Evolutionary conservation across 371 early-diverging fungal genomes (phyloP).

Genomic region (Batrachochytrium dendrobatidis): DNA sequence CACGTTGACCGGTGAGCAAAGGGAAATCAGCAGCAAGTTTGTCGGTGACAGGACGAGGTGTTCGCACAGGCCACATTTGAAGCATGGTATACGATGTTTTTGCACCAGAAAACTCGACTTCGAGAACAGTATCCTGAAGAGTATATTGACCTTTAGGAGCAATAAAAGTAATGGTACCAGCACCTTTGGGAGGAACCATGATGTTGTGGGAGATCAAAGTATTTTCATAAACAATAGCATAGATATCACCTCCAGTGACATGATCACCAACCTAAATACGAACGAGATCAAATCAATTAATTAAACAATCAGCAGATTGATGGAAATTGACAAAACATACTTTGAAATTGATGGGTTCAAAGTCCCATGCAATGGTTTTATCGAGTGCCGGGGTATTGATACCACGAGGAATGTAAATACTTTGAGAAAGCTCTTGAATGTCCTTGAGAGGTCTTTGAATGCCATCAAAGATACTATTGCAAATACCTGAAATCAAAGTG

Average conservation of each 20-base stretch:
- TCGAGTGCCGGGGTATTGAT: slow-evolving; percentile 96
- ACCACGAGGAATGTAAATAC: slow-evolving; percentile 99
- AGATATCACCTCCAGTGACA: slow-evolving; percentile 97
- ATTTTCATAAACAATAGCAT: slow-evolving; percentile 96
- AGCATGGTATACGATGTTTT: slow-evolving; percentile 88
- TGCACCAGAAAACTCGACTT: slow-evolving; percentile 91
- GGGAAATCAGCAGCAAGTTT: slow-evolving; percentile 96
- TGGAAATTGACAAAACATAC: slow-evolving; percentile 33
- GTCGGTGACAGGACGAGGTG: slow-evolving; percentile 96
- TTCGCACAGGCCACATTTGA: slow-evolving; percentile 99
- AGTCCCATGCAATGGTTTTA: slow-evolving; percentile 89
- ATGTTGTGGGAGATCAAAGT: slow-evolving; percentile 91
- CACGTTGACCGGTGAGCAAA: slow-evolving; percentile 98
- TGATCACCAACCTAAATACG: slow-evolving; percentile 79
- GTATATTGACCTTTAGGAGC: slow-evolving; percentile 95
- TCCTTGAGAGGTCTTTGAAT: slow-evolving; percentile 99
- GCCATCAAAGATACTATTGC: slow-evolving; percentile 99
- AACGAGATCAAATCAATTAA: not conserved
- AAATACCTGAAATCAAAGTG: no score
- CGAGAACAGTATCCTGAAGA: slow-evolving; percentile 84
- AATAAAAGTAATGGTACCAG: slow-evolving; percentile 94
- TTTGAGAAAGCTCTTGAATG: slow-evolving; percentile 87
- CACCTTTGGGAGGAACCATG: slow-evolving; percentile 91
- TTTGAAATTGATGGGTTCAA: slow-evolving; percentile 83
- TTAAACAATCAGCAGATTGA: not conserved